Percentiles rank a stretch among this genome's conserved stretches.
Conservation (phyloP, 2,329 filamentous ascomycete species). For the Paramyrothecium sp. region DNA sequence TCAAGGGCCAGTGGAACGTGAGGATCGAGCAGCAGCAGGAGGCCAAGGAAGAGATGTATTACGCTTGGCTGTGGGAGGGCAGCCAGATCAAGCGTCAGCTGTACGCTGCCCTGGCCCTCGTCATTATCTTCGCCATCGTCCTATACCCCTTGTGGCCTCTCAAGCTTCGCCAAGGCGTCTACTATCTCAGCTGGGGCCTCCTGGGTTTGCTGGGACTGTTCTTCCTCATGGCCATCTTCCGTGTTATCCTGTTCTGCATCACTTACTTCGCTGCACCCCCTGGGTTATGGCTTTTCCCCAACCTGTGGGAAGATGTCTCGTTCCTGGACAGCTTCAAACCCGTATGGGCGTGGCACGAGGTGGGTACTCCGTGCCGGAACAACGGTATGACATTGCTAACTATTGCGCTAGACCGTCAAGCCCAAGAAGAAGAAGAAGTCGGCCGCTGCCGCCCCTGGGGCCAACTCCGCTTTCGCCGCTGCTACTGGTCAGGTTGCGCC, state of each 20-base stretch:
- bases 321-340: conserved; percentile 98
- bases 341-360: conserved; percentile 98
- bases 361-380: conserved; percentile 38
- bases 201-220: conserved; percentile 87
- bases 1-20: conserved; percentile 96
- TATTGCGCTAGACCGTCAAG: conserved; percentile 25
- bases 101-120: conserved; percentile 80
- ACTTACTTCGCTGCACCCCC: conserved; percentile 84
- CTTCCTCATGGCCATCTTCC: conserved; percentile 97
- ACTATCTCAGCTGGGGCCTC: conserved; percentile 95
- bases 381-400: conserved; percentile 13
- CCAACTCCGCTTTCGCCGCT: conserved; percentile 46
- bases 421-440: conserved; percentile 58
- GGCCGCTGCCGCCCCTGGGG: conserved; percentile 29
- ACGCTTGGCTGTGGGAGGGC: conserved; percentile 95
- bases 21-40: conserved; percentile 96
- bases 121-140: conserved; percentile 82
- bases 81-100: conserved; percentile 92
- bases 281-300: conserved; percentile 97
- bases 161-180: conserved; percentile 86
- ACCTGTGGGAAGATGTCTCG: conserved; percentile 96
- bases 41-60: conserved; percentile 82
- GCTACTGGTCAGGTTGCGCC: conserved; percentile 52
- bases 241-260: conserved; percentile 88
- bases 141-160: conserved; percentile 97